These are phyloP conservation scores for Aspergillus incahuasiensis DNA, from an alignment of 495 filamentous ascomycete genomes.

Conservation along the genomic window DNA sequence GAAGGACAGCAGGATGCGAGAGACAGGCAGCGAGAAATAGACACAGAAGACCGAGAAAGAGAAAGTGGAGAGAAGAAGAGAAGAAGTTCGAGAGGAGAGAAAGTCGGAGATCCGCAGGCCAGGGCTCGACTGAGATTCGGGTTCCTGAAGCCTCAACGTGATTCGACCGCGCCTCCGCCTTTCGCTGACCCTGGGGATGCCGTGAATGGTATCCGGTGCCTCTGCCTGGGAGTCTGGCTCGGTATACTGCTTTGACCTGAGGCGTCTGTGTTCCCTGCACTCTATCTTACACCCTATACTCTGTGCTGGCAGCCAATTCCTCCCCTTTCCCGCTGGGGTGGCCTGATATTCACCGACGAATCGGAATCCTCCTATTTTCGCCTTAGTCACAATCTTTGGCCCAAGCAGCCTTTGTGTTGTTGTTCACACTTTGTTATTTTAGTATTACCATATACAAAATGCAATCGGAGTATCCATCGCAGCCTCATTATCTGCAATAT, in stretches of 20 bases:
- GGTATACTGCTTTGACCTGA: not conserved
- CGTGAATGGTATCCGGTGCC: slow-evolving; percentile 24
- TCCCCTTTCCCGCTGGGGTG: not conserved
- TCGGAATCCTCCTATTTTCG: slow-evolving; percentile 5
- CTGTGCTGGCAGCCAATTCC: not conserved
- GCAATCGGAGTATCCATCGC: not conserved
- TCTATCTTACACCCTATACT: not conserved
- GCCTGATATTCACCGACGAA: slow-evolving; percentile 11
- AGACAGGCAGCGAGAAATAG: slow-evolving; percentile 8
- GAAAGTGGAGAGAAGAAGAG: slow-evolving; percentile 9
- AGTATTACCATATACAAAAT: not conserved
- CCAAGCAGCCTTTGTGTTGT: not conserved
- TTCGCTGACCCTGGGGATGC: slow-evolving; percentile 11
- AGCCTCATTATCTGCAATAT: not conserved
- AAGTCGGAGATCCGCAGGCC: not conserved
- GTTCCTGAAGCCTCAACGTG: slow-evolving; percentile 5
- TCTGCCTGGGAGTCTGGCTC: not conserved
- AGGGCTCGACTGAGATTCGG: not conserved
- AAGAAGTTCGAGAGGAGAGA: slow-evolving; percentile 10
- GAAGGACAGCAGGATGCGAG: slow-evolving; percentile 8
- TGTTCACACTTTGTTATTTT: no score
- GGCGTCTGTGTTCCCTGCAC: not conserved
- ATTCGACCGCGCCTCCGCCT: slow-evolving; percentile 9
- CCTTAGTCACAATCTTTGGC: slow-evolving; percentile 7
- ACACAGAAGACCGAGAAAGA: slow-evolving; percentile 9